Percentiles rank a stretch among this genome's conserved stretches.
Evolutionary conservation across 768 basidiomycete genomes (phyloP).

Genomic region (Mycena latifolia): DNA sequence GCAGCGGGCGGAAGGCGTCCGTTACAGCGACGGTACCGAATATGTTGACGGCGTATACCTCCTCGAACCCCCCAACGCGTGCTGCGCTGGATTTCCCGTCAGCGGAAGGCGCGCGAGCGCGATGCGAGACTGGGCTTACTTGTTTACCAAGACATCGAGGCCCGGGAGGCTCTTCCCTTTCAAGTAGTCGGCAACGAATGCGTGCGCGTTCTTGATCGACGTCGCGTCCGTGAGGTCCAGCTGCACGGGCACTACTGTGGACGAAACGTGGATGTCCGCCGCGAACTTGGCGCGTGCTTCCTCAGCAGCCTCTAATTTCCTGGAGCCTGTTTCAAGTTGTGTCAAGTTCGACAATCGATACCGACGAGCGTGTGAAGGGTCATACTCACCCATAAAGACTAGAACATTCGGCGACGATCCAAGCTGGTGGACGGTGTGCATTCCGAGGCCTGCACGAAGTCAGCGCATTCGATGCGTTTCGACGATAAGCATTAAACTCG

Average conservation of each 20-base stretch:
- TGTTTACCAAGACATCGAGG: conserved; percentile 26
- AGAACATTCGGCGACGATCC: neutral
- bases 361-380: too few relatives aligned
- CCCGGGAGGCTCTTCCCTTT: neutral
- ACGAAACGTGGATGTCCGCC: conserved; percentile 17
- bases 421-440: conserved; percentile 25
- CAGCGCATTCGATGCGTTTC: too few relatives aligned
- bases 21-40: conserved; percentile 19
- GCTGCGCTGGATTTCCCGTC: neutral
- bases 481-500: too few relatives aligned
- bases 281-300: conserved; percentile 23
- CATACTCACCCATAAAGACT: conserved; percentile 22
- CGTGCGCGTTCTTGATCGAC: conserved; percentile 18
- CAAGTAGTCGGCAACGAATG: conserved; percentile 1
- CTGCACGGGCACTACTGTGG: conserved; percentile 24
- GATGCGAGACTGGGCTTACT: neutral
- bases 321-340: conserved; percentile 22
- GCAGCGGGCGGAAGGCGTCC: conserved; percentile 20
- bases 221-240: conserved; percentile 21
- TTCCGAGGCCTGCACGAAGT: too few relatives aligned
- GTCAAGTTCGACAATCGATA: too few relatives aligned
- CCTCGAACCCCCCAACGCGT: neutral
- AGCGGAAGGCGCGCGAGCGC: neutral
- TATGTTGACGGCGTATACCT: conserved; percentile 22
- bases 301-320: conserved; percentile 16